Conservation (phyloP, 2,329 filamentous ascomycete species). For the Arthrobotrys sinensis region DNA sequence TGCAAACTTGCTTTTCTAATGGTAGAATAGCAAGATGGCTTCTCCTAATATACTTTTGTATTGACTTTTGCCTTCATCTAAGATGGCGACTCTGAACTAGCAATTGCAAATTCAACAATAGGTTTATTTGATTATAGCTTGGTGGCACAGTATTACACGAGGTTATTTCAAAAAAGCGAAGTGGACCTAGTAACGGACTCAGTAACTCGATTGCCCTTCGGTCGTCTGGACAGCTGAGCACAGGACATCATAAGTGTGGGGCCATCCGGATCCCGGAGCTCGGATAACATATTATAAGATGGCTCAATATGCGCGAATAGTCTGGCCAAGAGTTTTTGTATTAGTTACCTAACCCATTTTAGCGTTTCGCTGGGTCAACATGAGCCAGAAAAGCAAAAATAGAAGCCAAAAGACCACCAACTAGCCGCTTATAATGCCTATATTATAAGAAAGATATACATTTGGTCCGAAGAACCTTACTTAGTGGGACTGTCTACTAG, state of each 20-base stretch:
- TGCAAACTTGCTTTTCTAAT: neutral
- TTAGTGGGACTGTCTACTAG: conserved; percentile 7
- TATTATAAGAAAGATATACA: conserved; percentile 12
- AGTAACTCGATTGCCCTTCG: neutral
- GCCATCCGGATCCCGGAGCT: too few species aligned
- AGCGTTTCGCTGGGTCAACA: conserved; percentile 9
- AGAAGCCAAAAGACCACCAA: conserved; percentile 2
- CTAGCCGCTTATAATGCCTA: too few species aligned
- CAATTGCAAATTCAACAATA: conserved; percentile 6
- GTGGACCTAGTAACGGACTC: conserved; percentile 1
- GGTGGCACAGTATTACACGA: neutral
- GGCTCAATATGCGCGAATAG: too few species aligned
- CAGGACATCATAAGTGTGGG: too few species aligned
- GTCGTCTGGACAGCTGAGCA: neutral
- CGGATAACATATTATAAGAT: too few species aligned
- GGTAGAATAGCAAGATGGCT: neutral
- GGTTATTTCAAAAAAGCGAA: neutral
- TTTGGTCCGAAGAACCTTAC: conserved; percentile 14
- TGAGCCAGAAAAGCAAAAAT: neutral
- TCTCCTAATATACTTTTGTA: conserved; percentile 7
- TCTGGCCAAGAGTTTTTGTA: neutral
- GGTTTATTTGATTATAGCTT: neutral
- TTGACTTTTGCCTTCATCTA: conserved; percentile 13
- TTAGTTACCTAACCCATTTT: conserved; percentile 7
- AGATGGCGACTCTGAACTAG: conserved; percentile 1